Evolutionary conservation across 805 yeast species (phyloP).

Genomic region (Wickerhamomyces queroliae): DNA sequence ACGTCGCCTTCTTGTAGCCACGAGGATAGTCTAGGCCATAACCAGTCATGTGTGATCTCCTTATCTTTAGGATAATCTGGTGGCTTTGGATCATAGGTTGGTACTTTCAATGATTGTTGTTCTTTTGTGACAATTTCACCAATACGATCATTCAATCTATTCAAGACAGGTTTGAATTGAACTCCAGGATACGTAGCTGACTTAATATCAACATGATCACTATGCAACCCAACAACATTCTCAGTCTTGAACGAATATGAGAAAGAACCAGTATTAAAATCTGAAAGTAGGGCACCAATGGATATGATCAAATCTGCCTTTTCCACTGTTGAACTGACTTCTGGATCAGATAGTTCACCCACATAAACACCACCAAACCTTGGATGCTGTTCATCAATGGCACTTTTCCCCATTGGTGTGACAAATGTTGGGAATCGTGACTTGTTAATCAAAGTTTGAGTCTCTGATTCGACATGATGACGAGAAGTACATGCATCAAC

Average conservation of each 20-base stretch:
- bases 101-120: slow-evolving; percentile 39
- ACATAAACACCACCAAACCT: slow-evolving; percentile 83
- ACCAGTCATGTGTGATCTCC: slow-evolving; percentile 63
- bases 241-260: slow-evolving; percentile 70
- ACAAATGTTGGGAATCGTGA: slow-evolving; percentile 80
- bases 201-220: slow-evolving; percentile 65
- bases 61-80: no score
- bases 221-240: slow-evolving; percentile 74
- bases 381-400: slow-evolving; percentile 64
- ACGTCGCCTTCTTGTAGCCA: slow-evolving; percentile 66
- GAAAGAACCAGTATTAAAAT: slow-evolving; percentile 87
- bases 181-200: slow-evolving; percentile 68
- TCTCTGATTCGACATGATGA: slow-evolving; percentile 61
- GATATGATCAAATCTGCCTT: slow-evolving; percentile 69
- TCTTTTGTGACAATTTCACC: slow-evolving; percentile 34
- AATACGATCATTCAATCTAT: slow-evolving; percentile 33
- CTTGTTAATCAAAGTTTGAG: slow-evolving; percentile 50
- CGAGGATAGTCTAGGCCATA: slow-evolving; percentile 59
- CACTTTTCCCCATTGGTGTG: slow-evolving; percentile 89
- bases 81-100: slow-evolving; percentile 37
- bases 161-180: slow-evolving; percentile 57
- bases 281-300: slow-evolving; percentile 79
- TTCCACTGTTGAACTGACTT: slow-evolving; percentile 67
- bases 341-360: slow-evolving; percentile 73
- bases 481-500: slow-evolving; percentile 87